phyloP scores from a whole-genome alignment of 1,284 basidiomycete genomes.

The Leccinum fuscescens region DNA sequence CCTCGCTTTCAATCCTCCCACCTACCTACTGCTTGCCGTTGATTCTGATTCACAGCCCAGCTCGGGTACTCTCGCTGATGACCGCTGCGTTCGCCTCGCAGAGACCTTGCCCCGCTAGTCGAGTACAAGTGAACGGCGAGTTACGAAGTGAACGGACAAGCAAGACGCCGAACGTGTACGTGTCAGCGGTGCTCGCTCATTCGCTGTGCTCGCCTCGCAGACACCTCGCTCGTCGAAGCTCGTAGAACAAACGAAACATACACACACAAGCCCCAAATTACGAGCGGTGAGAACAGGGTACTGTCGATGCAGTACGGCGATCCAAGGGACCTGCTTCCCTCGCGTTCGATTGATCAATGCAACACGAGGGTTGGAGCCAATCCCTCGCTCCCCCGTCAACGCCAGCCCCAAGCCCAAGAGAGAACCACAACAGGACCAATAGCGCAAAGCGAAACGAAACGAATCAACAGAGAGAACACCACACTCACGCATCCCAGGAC shows the following conservation, averaged over 20 bases:
- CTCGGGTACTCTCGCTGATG: neutral
- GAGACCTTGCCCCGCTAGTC: constrained; percentile 12
- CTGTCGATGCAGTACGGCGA: neutral
- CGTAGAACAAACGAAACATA: constrained; percentile 3
- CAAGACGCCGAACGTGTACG: constrained; percentile 13
- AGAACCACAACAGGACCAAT: neutral
- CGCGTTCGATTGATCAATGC: constrained; percentile 17
- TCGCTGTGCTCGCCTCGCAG: constrained; percentile 17
- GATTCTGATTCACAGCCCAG: constrained; percentile 9
- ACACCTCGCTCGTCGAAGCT: constrained; percentile 15
- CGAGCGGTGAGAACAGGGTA: constrained; percentile 7
- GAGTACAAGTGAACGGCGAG: neutral
- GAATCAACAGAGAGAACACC: neutral
- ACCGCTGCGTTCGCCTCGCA: constrained; percentile 22
- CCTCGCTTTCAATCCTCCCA: neutral
- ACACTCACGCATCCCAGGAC: constrained; percentile 65
- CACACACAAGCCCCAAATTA: neutral
- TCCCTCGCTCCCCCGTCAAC: neutral
- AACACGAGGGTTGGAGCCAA: neutral
- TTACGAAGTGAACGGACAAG: constrained; percentile 6
- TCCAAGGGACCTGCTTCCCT: constrained; percentile 13
- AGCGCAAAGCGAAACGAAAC: neutral
- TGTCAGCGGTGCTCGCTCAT: neutral
- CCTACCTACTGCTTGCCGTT: neutral
- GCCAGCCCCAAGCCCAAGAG: neutral